phyloP scores from a whole-genome alignment of 2,329 filamentous ascomycete species.

The Fusarium udum region DNA sequence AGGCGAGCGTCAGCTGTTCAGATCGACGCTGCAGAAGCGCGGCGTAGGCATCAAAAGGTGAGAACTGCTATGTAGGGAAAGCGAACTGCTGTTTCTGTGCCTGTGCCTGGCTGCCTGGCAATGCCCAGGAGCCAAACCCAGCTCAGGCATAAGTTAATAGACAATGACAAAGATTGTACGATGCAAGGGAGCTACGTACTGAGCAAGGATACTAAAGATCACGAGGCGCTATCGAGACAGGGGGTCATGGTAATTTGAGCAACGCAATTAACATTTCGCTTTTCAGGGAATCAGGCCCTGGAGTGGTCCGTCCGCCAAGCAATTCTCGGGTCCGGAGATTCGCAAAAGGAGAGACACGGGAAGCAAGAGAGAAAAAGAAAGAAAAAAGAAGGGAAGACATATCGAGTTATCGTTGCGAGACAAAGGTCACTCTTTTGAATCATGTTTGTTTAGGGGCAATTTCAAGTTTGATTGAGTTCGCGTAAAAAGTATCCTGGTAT shows the following conservation, averaged over 20 bases:
- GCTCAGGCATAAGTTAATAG: neutral
- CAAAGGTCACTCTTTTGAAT: neutral
- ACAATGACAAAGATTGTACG: conserved; percentile 13
- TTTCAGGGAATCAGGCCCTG: neutral
- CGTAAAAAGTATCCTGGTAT: conserved; percentile 40
- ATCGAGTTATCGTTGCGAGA: neutral
- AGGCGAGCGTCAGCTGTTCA: conserved; percentile 27
- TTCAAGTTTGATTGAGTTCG: conserved; percentile 31
- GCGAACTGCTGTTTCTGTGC: neutral
- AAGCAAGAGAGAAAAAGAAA: neutral
- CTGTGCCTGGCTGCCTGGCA: neutral
- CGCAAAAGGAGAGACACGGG: conserved; percentile 12
- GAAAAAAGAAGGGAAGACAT: neutral
- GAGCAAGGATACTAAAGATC: conserved; percentile 40
- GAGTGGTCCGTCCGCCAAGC: conserved; percentile 11
- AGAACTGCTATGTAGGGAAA: conserved; percentile 18
- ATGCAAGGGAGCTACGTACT: conserved; percentile 31
- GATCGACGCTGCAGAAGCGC: conserved; percentile 31
- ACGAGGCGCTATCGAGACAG: conserved; percentile 41
- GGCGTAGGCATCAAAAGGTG: conserved; percentile 14
- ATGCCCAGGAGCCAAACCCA: neutral
- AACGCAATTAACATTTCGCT: conserved; percentile 25
- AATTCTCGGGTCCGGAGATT: neutral
- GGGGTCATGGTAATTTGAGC: conserved; percentile 36
- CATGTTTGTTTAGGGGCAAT: conserved; percentile 21